Evolutionary conservation across 768 basidiomycete genomes (phyloP), one percentile per base, ranked within the genome.

Genomic region (Lactarius deliciosus): DNA sequence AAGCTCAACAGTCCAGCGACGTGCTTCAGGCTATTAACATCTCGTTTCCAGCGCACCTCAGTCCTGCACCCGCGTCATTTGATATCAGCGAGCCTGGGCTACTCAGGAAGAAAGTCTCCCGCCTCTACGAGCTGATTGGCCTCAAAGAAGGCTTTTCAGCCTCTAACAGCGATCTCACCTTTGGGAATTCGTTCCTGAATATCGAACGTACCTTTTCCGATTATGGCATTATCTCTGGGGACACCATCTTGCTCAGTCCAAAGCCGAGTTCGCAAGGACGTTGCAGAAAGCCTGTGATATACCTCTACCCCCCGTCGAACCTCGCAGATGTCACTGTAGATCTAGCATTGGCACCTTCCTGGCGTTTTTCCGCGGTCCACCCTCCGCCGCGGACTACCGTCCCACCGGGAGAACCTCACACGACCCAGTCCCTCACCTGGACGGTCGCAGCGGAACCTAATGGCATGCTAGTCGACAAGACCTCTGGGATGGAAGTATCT

Each of bases 241-340:
- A 62, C 36, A 20, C 61, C 0, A 30, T 62, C 36, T 5, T 55
- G 61, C 18, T 55, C 36, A 54, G 15, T 3, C 61, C 50, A 10
- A 10, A 22, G 11, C n/a, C n/a, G 30, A 68, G 15, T 15, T 0
- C 5, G 38, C 38, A 13, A 15, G 5, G 38, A 5, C 15, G 15
- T 40, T 40, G 38, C 15, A 40, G 59, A n/a, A 66, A 68, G 43
- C 66, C 62, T 11, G 43, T 68, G 38, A 64, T 68, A 53, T 68
- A 68, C 47, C 53, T 64, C 36, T 60, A 30, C 30, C 63, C 66
- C 3, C 66, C 66, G 5, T 47, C 34, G 4, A 40, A 53, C 28
- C 58, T 68, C 20, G 20, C 53, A 4, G 41, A 64, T 30, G 66
- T 68, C 54, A 55, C 47, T 20, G 58, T 67, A 18, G 53, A 67